These are phyloP conservation scores for Backusella morwellensis DNA, from an alignment of 192 early-diverging fungal species.

Conservation along the genomic window DNA sequence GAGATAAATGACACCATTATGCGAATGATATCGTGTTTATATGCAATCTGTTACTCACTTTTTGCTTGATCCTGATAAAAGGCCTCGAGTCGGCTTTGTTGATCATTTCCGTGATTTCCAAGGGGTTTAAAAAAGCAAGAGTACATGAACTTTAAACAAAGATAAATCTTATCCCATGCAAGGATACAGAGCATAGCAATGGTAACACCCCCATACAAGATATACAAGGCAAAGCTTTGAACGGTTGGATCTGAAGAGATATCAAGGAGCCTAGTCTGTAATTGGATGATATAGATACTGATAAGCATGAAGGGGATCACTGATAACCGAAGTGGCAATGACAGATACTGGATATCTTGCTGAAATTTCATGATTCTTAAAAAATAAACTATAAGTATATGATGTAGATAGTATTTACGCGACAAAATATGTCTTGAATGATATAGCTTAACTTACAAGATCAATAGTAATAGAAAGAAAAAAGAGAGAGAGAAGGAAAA, in stretches of 20 bases:
- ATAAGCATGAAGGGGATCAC: slow-evolving; percentile 1
- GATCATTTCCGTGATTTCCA: slow-evolving; percentile 58
- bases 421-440: not conserved
- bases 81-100: slow-evolving; percentile 71
- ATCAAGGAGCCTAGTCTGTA: not conserved
- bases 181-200: slow-evolving; percentile 23
- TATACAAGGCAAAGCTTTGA: not conserved
- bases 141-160: slow-evolving; percentile 57
- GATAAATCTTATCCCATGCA: slow-evolving; percentile 39
- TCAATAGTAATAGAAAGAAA: not conserved
- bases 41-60: slow-evolving; percentile 33
- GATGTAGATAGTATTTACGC: not conserved
- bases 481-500: not conserved
- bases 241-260: not conserved
- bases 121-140: slow-evolving; percentile 76
- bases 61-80: slow-evolving; percentile 83
- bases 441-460: not conserved
- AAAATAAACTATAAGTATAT: slow-evolving; percentile 9
- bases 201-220: not conserved
- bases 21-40: not conserved
- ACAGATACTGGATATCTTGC: slow-evolving; percentile 2
- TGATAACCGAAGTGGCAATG: not conserved
- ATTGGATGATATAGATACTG: not conserved
- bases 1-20: slow-evolving; percentile 4
- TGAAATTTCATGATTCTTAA: not conserved